A percentile compares a stretch with the other conserved stretches of the same genome.
phyloP scores from a whole-genome alignment of 169 alveolate genomes.

The Plasmodium reichenowi region DNA sequence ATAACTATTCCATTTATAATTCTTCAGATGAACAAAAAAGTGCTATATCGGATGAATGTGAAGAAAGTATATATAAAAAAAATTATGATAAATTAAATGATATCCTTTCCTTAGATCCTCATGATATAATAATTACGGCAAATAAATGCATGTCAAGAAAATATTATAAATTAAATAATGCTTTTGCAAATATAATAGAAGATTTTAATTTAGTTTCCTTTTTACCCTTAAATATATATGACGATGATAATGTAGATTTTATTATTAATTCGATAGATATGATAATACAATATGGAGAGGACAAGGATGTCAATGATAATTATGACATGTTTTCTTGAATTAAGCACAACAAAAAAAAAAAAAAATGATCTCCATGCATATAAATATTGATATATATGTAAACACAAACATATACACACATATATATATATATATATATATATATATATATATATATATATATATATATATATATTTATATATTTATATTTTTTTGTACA shows the following conservation, averaged over 20 bases:
- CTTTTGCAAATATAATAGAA: slow-evolving; percentile 85
- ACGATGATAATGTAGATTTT: slow-evolving; percentile 84
- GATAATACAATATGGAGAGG: slow-evolving; percentile 87
- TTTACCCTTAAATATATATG: slow-evolving; percentile 84
- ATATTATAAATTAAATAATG: slow-evolving; percentile 81
- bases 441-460: too few relatives aligned
- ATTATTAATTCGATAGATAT: slow-evolving; percentile 82
- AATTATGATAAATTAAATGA: slow-evolving; percentile 77
- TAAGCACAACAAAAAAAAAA: neutral
- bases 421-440: too few relatives aligned
- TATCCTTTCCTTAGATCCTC: slow-evolving; percentile 66
- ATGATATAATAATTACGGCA: slow-evolving; percentile 68
- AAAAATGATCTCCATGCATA: neutral
- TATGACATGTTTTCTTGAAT: slow-evolving; percentile 76
- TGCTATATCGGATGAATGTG: slow-evolving; percentile 29
- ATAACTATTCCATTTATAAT: neutral
- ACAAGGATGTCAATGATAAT: slow-evolving; percentile 85
- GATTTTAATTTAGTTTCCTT: slow-evolving; percentile 85
- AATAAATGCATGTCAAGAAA: slow-evolving; percentile 81
- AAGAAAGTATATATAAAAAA: slow-evolving; percentile 59
- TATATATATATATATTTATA: too few relatives aligned
- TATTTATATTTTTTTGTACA: too few relatives aligned
- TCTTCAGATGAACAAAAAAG: slow-evolving; percentile 19
- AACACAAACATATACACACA: too few relatives aligned
- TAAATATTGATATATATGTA: too few relatives aligned